Evolutionary conservation across 2,329 filamentous ascomycete species (phyloP).

Genomic region (Cladorrhinum sp.): DNA sequence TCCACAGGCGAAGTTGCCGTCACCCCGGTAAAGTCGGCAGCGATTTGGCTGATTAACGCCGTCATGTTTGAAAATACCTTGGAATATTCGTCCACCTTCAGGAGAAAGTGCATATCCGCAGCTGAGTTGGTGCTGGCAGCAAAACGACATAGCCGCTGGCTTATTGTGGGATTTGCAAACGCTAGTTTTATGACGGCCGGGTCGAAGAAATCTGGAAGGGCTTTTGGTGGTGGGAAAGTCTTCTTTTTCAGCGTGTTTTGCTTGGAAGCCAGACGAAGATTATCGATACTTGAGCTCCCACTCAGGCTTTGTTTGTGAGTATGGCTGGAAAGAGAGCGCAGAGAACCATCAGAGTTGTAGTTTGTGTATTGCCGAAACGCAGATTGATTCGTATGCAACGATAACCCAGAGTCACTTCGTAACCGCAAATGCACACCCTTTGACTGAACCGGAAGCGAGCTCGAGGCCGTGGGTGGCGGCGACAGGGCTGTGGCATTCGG

Average conservation of each 20-base stretch:
- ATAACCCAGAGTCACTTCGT: constrained; percentile 47
- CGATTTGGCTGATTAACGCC: constrained; percentile 37
- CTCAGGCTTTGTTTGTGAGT: constrained; percentile 12
- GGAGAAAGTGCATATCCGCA: constrained; percentile 50
- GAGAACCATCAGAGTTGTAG: constrained; percentile 41
- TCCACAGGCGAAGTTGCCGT: constrained; percentile 41
- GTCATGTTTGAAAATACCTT: constrained; percentile 40
- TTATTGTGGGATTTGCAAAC: constrained; percentile 47
- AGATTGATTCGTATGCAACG: constrained; percentile 43
- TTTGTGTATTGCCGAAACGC: constrained; percentile 46
- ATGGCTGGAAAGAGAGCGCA: constrained; percentile 24
- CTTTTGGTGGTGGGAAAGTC: constrained; percentile 10
- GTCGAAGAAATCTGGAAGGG: constrained; percentile 47
- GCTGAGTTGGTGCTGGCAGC: constrained; percentile 45
- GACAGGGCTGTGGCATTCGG: constrained; percentile 23
- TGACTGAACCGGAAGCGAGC: constrained; percentile 18
- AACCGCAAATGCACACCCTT: constrained; percentile 31
- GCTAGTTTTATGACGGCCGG: constrained; percentile 50
- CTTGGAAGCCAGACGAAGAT: constrained; percentile 11
- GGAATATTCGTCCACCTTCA: constrained; percentile 47
- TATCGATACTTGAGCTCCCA: constrained; percentile 21
- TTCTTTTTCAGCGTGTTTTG: constrained; percentile 6
- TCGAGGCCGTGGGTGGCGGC: constrained; percentile 27
- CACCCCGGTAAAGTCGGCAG: constrained; percentile 36
- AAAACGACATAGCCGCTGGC: constrained; percentile 47